Conservation (phyloP, 169 alveolate species). For the Plasmodium fragile region DNA sequence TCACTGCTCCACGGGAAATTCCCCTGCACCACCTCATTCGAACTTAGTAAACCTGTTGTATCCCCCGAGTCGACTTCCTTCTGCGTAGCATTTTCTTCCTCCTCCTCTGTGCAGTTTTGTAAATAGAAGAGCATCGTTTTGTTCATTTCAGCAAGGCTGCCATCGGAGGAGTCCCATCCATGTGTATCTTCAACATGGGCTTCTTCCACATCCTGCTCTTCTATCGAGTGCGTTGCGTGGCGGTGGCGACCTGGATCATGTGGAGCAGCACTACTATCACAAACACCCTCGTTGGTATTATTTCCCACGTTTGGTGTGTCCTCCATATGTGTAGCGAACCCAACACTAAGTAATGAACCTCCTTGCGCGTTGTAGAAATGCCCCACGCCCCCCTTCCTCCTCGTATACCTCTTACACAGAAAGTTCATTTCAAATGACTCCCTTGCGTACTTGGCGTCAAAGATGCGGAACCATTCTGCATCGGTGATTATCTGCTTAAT, state of each 20-base stretch:
- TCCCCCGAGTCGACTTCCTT: neutral
- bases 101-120: neutral
- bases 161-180: neutral
- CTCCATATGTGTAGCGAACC: neutral
- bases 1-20: neutral
- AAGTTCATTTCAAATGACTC: conserved; percentile 4
- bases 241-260: neutral
- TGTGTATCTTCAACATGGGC: neutral
- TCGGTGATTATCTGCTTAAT: conserved; percentile 51
- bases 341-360: neutral
- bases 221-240: neutral
- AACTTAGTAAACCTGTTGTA: neutral
- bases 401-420: conserved; percentile 2
- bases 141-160: neutral
- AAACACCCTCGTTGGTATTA: neutral
- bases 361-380: neutral
- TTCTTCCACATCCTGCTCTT: neutral
- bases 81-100: neutral
- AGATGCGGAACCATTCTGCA: conserved; percentile 38
- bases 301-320: neutral
- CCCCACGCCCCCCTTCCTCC: too few relatives aligned
- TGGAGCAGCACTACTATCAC: neutral
- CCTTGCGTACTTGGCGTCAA: neutral
- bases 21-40: neutral
- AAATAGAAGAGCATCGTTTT: neutral